A percentile compares a stretch with the other conserved stretches of the same genome.
Evolutionary conservation across 2,329 filamentous ascomycete genomes (phyloP).

Genomic region (Graphium sp.): DNA sequence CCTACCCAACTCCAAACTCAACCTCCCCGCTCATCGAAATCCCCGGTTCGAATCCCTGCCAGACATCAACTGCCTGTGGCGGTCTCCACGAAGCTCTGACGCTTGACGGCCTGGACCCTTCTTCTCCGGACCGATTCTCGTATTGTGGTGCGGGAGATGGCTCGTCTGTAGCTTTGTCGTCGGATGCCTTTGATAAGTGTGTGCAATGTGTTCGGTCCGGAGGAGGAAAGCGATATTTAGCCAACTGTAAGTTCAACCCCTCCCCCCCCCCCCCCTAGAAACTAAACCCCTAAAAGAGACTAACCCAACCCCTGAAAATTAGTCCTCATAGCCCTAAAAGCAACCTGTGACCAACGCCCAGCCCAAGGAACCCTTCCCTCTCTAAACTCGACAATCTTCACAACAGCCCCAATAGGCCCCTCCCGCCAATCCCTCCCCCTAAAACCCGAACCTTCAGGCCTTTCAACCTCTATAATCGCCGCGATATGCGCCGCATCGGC

Average conservation of each 20-base stretch:
- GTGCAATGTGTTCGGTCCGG: slow-evolving; percentile 25
- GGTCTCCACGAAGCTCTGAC: slow-evolving; percentile 21
- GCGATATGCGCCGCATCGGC: slow-evolving; percentile 18
- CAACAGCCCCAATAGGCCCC: slow-evolving; percentile 13
- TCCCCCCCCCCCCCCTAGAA: not conserved
- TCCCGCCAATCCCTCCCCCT: slow-evolving; percentile 5
- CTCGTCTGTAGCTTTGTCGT: slow-evolving; percentile 13
- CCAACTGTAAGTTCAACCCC: slow-evolving; percentile 25
- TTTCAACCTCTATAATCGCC: slow-evolving; percentile 3
- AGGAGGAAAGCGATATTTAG: slow-evolving; percentile 22
- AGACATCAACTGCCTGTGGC: slow-evolving; percentile 32
- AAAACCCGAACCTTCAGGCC: not conserved
- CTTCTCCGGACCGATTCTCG: slow-evolving; percentile 17
- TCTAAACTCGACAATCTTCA: slow-evolving; percentile 28
- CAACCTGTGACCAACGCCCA: slow-evolving; percentile 31
- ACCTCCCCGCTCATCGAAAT: too few relatives aligned
- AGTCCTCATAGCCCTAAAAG: slow-evolving; percentile 33
- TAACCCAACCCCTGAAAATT: not conserved
- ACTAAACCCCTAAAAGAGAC: too few relatives aligned
- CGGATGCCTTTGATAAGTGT: slow-evolving; percentile 19
- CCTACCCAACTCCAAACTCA: slow-evolving; percentile 29
- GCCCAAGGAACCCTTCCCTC: slow-evolving; percentile 15
- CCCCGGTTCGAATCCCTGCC: slow-evolving; percentile 28
- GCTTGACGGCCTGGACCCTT: slow-evolving; percentile 18
- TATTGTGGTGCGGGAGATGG: slow-evolving; percentile 27